Evolutionary conservation across 2,329 filamentous ascomycete genomes (phyloP), one percentile per base, ranked within the genome.

Genomic region (Pseudohalonectria lignicola): DNA sequence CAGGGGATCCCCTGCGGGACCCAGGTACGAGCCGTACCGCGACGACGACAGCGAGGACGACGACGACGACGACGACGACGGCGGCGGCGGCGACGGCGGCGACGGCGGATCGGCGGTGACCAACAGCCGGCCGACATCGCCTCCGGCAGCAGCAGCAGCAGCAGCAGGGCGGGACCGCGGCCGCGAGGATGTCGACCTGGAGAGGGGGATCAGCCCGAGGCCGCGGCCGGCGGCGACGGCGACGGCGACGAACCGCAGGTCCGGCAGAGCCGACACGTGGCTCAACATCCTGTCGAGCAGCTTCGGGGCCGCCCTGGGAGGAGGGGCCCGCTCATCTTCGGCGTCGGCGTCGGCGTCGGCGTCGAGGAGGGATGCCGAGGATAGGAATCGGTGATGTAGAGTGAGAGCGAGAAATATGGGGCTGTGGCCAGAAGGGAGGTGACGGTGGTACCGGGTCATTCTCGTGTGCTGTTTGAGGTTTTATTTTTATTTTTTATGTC

Each of bases 1-100:
- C 15, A 68, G 66, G 23, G 66, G 68, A 9, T 62, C 65, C 12
- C 59, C 68, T 5, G 71, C 68, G 3, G 64, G 61, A 30, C 69
- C 70, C 13, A 61, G 67, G 23, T 74, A 74, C 41, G 71, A 73
- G 33, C 61, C 68, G 2, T 75, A 74, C 42, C 66, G 59, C n/a
- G 71, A 74, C 39, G 69, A 71, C 34, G 64, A 61, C 26, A 63
- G 66, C 18, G 64, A 71, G 1, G 67, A 63, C 7, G 29, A 17
- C n/a, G 61, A 55, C 2, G 61, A 59, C 36, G 57, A 49, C 11
- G 53, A 31, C 19, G 9, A 18, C 12, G 31, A 33, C 6, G 31
- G 31, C 31, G 17, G 4, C 7, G 16, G 11, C 7, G 31, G 29
- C 7, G 13, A 5, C 13, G 25, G 37, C 16, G 7, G n/a, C n/a